Evolutionary conservation across 345 rosid genomes (phyloP), one percentile per base, ranked within the genome.

Genomic region (Lepidium sativum): DNA sequence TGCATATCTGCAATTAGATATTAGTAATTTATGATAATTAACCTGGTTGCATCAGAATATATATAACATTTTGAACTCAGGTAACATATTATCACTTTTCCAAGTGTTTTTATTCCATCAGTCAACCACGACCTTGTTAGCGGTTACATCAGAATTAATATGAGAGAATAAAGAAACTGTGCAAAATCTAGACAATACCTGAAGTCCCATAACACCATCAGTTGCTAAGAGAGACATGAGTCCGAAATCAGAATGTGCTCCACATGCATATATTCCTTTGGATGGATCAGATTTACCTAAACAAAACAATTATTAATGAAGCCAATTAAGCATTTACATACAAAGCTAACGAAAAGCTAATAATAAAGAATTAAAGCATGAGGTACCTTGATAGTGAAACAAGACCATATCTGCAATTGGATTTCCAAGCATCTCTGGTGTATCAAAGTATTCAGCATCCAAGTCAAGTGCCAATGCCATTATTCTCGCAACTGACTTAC

Each of bases 211-310:
- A 15, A 85, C 86, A 42, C 76, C 79, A 73, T 88, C 95, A 1
- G 91, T 92, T 25, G 88, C 91, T 72, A 92, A 72, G 20, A 92
- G 92, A 40, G 96, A 81, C 49, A 92, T 80, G 72, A 89, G 67
- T 63, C 95, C 95, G 16, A 43, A 85, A 78, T 92, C 98, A 48
- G 92, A 81, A 75, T 92, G 98, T 43, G 98, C 92, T 60, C 96
- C 96, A 65, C 89, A 87, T 61, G 83, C 92, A 79, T 54, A 88
- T 77, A 92, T 44, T 63, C 95, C 98, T 64, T 69, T 79, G 0
- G 76, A 76, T 6, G 96, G 96, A 84, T 86, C 87, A 41, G 96
- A 86, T 53, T 75, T 54, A 10, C 62, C 74, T 54, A 35, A 52
- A 42, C 10, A 5, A 27, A 2, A 29, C 41, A 15, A n/a, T 0